A percentile compares a stretch with the other conserved stretches of the same genome.
Conservation (phyloP, 1,284 basidiomycete species). For the Boletus sp. region DNA sequence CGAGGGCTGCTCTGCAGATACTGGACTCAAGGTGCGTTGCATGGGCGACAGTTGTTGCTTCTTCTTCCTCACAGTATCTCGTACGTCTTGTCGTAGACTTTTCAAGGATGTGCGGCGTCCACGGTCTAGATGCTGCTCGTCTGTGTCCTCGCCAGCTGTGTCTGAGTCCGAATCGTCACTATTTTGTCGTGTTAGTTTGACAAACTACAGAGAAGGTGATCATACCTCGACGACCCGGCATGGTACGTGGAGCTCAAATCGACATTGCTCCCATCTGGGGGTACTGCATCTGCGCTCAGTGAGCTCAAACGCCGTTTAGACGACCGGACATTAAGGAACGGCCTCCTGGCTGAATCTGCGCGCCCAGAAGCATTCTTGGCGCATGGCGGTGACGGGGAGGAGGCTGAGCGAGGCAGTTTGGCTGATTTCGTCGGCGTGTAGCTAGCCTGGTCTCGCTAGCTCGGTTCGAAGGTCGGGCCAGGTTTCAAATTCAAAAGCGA, state of each 20-base stretch:
- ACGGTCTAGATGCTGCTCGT: conserved; percentile 23
- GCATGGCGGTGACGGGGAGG: conserved; percentile 68
- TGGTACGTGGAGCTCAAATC: conserved; percentile 85
- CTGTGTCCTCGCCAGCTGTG: conserved; percentile 33
- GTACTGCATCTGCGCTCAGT: conserved; percentile 24
- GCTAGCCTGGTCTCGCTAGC: neutral
- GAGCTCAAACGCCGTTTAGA: conserved; percentile 36
- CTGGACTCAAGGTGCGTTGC: conserved; percentile 20
- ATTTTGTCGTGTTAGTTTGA: conserved; percentile 8
- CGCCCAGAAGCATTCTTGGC: conserved; percentile 43
- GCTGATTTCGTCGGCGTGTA: conserved; percentile 13
- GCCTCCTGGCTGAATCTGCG: conserved; percentile 39
- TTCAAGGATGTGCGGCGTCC: conserved; percentile 30
- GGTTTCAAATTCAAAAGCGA: conserved; percentile 5
- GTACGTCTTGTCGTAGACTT: conserved; percentile 21
- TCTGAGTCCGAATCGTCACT: conserved; percentile 33
- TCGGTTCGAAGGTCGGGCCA: neutral
- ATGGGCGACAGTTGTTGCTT: conserved; percentile 26
- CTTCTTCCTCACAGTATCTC: conserved; percentile 29
- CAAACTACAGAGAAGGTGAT: conserved; percentile 1
- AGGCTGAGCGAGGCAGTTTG: conserved; percentile 74
- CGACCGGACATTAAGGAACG: conserved; percentile 36
- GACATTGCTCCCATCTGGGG: conserved; percentile 32
- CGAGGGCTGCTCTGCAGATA: conserved; percentile 11
- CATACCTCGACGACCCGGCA: conserved; percentile 71